Conservation (phyloP, 148 eudicot genomes). For the Limonium bicolor region DNA sequence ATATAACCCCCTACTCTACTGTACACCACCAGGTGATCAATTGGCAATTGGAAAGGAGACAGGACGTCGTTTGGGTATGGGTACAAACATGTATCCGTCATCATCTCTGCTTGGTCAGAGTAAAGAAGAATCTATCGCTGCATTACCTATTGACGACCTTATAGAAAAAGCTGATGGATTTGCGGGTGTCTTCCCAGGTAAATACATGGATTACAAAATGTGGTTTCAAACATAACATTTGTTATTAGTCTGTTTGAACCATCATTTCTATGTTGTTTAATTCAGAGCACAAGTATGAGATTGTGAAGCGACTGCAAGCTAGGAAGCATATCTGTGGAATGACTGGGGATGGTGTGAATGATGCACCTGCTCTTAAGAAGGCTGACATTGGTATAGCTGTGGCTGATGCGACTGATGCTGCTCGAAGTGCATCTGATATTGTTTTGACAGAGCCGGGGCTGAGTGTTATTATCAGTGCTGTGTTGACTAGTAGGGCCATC, state of each 20-base stretch:
- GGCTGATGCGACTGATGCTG: constrained; percentile 99
- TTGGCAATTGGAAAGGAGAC: constrained; percentile 97
- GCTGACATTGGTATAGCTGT: constrained; percentile 99
- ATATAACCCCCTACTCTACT: neutral
- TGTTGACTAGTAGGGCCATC: constrained; percentile 92
- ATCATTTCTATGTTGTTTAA: constrained; percentile 7
- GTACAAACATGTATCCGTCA: constrained; percentile 99
- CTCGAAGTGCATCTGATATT: constrained; percentile 97
- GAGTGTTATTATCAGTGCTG: constrained; percentile 96
- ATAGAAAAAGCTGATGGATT: constrained; percentile 98
- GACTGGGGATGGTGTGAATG: constrained; percentile 99
- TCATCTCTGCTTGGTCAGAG: constrained; percentile 91
- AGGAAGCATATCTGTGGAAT: constrained; percentile 98
- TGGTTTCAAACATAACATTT: neutral
- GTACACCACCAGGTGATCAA: constrained; percentile 61
- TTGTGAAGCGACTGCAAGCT: constrained; percentile 95
- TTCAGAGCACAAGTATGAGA: constrained; percentile 94
- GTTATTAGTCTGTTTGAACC: neutral
- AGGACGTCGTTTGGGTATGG: constrained; percentile 98
- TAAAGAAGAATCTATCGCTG: constrained; percentile 86
- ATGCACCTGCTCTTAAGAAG: constrained; percentile 96
- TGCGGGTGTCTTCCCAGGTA: constrained; percentile 99
- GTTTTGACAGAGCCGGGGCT: constrained; percentile 99
- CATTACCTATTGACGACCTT: constrained; percentile 87
- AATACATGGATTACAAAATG: neutral